Evolutionary conservation across 225 moss, liverwort and hornwort genomes (phyloP).

Genomic region (Pleurozium schreberi): DNA sequence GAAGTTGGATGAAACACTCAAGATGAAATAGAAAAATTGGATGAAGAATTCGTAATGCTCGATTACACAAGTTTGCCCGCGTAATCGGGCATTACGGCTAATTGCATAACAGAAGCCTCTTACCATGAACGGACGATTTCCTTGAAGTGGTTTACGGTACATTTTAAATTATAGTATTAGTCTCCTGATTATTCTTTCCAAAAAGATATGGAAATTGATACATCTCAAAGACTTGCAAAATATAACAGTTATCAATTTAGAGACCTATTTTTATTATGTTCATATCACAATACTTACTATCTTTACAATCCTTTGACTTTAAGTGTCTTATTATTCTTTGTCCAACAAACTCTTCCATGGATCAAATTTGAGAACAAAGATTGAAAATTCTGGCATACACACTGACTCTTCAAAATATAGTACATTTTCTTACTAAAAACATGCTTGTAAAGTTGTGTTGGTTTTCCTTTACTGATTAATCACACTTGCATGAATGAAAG

Average conservation of each 20-base stretch:
- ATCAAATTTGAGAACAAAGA: neutral
- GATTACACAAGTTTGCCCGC: no score
- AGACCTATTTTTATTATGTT: neutral
- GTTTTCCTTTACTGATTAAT: neutral
- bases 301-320: no score
- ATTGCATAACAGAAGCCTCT: no score
- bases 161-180: no score
- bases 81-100: no score
- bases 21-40: no score
- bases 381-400: neutral
- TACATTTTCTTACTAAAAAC: neutral
- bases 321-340: neutral
- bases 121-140: no score
- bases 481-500: neutral
- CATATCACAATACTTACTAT: neutral
- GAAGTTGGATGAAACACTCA: no score
- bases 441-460: neutral
- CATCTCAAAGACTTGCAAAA: no score
- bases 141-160: rapidly evolving
- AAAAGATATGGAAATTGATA: neutral
- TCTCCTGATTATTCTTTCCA: neutral
- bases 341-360: neutral
- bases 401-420: neutral
- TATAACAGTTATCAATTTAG: no score
- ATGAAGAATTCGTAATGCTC: no score